phyloP scores from a whole-genome alignment of 2,329 filamentous ascomycete species.

The Chlorencoelia australis region DNA sequence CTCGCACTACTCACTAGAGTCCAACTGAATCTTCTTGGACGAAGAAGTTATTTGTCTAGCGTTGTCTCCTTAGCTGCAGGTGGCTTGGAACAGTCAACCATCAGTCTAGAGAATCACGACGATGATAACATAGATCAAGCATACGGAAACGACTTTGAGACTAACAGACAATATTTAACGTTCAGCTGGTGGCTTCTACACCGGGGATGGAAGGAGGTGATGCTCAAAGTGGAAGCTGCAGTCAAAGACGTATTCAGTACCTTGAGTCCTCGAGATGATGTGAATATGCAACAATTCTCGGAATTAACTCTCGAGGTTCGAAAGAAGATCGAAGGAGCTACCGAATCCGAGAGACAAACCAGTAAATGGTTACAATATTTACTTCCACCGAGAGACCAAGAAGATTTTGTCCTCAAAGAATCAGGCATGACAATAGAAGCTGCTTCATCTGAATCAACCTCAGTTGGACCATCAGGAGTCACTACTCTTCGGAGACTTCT shows the following conservation, averaged over 20 bases:
- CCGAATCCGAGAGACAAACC: conserved; percentile 50
- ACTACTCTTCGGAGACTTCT: conserved; percentile 69
- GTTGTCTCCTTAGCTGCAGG: conserved; percentile 85
- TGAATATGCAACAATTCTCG: conserved; percentile 71
- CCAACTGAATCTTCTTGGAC: conserved; percentile 92
- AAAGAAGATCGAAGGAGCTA: conserved; percentile 70
- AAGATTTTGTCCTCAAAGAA: conserved; percentile 75
- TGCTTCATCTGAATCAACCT: conserved; percentile 25
- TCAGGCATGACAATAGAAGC: conserved; percentile 63
- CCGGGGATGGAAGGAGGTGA: conserved; percentile 74
- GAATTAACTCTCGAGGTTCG: conserved; percentile 76
- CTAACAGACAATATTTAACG: conserved; percentile 86
- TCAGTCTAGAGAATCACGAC: conserved; percentile 87
- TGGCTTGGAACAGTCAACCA: conserved; percentile 58
- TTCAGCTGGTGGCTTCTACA: conserved; percentile 98
- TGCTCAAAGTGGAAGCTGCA: conserved; percentile 71
- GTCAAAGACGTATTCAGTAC: conserved; percentile 85
- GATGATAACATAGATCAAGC: conserved; percentile 74
- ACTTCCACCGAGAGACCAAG: conserved; percentile 68
- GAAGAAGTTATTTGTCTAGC: conserved; percentile 89
- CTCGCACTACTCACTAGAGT: conserved; percentile 88
- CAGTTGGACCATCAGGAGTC: conserved; percentile 29
- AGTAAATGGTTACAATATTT: conserved; percentile 68
- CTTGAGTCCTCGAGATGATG: conserved; percentile 78
- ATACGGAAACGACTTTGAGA: conserved; percentile 91